phyloP scores from a whole-genome alignment of 495 filamentous ascomycete genomes.

The Glarea lozoyensis region DNA sequence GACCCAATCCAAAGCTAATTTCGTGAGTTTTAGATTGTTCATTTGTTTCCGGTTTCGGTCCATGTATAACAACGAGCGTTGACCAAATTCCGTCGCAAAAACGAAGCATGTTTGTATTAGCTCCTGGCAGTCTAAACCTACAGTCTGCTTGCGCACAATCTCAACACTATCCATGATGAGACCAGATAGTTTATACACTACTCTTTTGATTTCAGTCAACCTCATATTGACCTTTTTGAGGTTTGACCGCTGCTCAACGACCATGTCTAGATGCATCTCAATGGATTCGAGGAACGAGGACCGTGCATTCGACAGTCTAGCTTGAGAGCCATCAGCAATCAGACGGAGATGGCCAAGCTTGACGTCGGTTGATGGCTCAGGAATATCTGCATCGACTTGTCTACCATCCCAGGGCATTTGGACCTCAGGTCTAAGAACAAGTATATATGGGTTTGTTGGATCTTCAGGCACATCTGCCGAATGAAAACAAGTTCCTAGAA shows the following conservation, averaged over 20 bases:
- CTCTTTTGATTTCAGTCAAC: conserved; percentile 91
- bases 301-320: conserved; percentile 68
- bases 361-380: conserved; percentile 75
- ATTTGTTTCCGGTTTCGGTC: conserved; percentile 87
- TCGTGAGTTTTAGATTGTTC: conserved; percentile 92
- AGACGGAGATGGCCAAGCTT: conserved; percentile 81
- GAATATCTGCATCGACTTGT: conserved; percentile 56
- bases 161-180: conserved; percentile 99
- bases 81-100: conserved; percentile 95
- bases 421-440: conserved; percentile 76
- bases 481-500: conserved; percentile 82
- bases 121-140: conserved; percentile 82
- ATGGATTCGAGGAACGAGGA: conserved; percentile 65
- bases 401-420: conserved; percentile 77
- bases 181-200: conserved; percentile 93
- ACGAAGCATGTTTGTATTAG: conserved; percentile 98
- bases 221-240: conserved; percentile 84
- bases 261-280: conserved; percentile 72
- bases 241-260: conserved; percentile 88
- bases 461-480: conserved; percentile 65
- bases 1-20: conserved; percentile 91
- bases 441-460: conserved; percentile 64
- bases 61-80: conserved; percentile 86
- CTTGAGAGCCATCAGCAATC: conserved; percentile 79
- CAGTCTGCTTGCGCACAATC: conserved; percentile 76